phyloP scores from a whole-genome alignment of 2,329 filamentous ascomycete species.

The Phaeosphaeriaceae sp. region DNA sequence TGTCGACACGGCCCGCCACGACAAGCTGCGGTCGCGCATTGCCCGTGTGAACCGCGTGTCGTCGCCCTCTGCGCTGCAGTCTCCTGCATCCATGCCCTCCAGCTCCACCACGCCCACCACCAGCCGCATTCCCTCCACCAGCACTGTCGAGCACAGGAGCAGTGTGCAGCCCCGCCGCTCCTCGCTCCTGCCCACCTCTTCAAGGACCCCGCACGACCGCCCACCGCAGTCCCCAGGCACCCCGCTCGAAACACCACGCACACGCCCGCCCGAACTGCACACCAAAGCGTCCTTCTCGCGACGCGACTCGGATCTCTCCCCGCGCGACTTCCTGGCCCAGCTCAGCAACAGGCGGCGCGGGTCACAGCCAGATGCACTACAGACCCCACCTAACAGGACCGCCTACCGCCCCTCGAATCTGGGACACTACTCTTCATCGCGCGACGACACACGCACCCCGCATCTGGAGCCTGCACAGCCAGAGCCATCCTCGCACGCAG shows the following conservation, averaged over 20 bases:
- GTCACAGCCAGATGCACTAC: constrained; percentile 39
- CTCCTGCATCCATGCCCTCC: constrained; percentile 33
- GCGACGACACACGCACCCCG: constrained; percentile 36
- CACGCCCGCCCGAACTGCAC: constrained; percentile 37
- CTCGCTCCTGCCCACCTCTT: constrained; percentile 40
- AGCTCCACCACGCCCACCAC: constrained; percentile 33
- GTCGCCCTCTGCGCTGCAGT: constrained; percentile 37
- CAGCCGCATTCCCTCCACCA: constrained; percentile 34
- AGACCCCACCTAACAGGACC: constrained; percentile 43
- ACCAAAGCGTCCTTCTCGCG: constrained; percentile 35
- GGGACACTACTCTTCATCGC: constrained; percentile 39
- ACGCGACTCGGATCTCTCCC: constrained; percentile 39
- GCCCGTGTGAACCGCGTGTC: constrained; percentile 46
- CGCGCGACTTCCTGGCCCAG: constrained; percentile 44
- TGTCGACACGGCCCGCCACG: constrained; percentile 36
- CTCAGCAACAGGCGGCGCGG: constrained; percentile 36
- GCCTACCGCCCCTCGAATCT: constrained; percentile 48
- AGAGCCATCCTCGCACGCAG: constrained; percentile 39
- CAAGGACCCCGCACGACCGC: constrained; percentile 32
- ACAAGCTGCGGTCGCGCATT: constrained; percentile 47
- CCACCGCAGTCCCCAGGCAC: constrained; percentile 37
- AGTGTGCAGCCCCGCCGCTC: constrained; percentile 35
- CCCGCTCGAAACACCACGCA: constrained; percentile 27
- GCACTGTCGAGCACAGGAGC: constrained; percentile 32
- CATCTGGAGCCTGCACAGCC: constrained; percentile 30